These are phyloP conservation scores for Fusarium stilboides DNA, from an alignment of 2,329 filamentous ascomycete species.

Conservation along the genomic window DNA sequence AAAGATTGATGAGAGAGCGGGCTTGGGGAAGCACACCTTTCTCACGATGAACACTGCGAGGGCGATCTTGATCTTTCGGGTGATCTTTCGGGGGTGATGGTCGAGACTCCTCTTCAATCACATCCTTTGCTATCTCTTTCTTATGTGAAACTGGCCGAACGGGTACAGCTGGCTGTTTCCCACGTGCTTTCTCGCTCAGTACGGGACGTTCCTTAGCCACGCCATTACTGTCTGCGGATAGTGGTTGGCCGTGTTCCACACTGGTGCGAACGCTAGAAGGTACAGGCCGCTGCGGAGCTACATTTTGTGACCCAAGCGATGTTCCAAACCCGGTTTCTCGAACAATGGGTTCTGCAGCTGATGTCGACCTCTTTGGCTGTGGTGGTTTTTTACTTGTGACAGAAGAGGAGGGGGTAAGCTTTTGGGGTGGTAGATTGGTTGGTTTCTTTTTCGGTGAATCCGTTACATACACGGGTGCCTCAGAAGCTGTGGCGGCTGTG, in stretches of 20 bases:
- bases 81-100: conserved; percentile 20
- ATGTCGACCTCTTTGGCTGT: conserved; percentile 59
- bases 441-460: conserved; percentile 53
- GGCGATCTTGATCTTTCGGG: conserved; percentile 28
- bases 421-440: conserved; percentile 50
- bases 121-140: conserved; percentile 25
- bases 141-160: conserved; percentile 34
- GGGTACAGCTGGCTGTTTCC: conserved; percentile 61
- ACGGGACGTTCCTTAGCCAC: conserved; percentile 16
- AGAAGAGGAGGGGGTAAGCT: conserved; percentile 62
- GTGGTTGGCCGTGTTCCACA: conserved; percentile 16
- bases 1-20: conserved; percentile 47
- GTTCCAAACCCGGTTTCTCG: conserved; percentile 51
- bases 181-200: conserved; percentile 64
- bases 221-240: conserved; percentile 18
- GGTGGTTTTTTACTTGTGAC: conserved; percentile 63
- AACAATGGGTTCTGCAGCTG: conserved; percentile 50
- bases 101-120: conserved; percentile 20
- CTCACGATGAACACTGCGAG: conserved; percentile 27
- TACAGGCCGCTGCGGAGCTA: conserved; percentile 45
- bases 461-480: conserved; percentile 49
- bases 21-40: conserved; percentile 42
- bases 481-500: conserved; percentile 53
- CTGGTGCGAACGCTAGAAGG: conserved; percentile 51
- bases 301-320: conserved; percentile 44